Conservation (phyloP, 176 grass and related monocot genomes). For the Miscanthus lutarioriparius region DNA sequence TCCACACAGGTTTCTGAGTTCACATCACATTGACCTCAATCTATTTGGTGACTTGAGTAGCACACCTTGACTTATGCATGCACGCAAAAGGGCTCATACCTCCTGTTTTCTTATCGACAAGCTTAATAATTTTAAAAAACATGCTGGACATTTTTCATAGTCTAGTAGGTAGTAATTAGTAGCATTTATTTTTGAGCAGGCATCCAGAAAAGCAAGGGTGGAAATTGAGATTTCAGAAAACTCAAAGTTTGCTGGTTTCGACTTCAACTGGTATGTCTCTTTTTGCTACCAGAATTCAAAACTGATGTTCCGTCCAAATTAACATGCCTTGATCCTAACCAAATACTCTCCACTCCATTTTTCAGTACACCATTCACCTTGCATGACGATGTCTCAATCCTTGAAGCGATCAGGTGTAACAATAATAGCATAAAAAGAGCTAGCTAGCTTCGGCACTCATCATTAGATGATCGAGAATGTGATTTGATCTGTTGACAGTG, state of each 20-base stretch:
- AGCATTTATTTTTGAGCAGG: constrained; percentile 52
- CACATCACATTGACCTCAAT: not conserved
- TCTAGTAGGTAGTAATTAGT: constrained; percentile 21
- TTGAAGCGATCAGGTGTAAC: constrained; percentile 52
- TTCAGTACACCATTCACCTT: constrained; percentile 78
- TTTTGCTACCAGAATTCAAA: not conserved
- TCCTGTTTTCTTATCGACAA: not conserved
- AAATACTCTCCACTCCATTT: constrained; percentile 28
- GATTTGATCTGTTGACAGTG: constrained; percentile 11
- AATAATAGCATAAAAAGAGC: constrained; percentile 43
- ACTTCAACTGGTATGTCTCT: constrained; percentile 72
- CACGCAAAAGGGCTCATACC: not conserved
- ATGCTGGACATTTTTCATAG: not conserved
- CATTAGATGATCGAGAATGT: constrained; percentile 28
- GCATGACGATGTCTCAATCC: constrained; percentile 79
- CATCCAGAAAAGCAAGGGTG: constrained; percentile 65
- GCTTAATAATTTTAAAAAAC: not conserved
- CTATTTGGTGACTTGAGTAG: not conserved
- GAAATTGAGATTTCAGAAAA: constrained; percentile 94
- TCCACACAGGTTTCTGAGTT: not conserved
- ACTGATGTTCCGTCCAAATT: constrained; percentile 5
- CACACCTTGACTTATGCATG: not conserved
- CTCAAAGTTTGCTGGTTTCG: constrained; percentile 64
- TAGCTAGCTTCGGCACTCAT: not conserved
- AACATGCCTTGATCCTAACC: constrained; percentile 15